Evolutionary conservation across 2,329 filamentous ascomycete species (phyloP).

Genomic region (Trichophyton verrucosum): DNA sequence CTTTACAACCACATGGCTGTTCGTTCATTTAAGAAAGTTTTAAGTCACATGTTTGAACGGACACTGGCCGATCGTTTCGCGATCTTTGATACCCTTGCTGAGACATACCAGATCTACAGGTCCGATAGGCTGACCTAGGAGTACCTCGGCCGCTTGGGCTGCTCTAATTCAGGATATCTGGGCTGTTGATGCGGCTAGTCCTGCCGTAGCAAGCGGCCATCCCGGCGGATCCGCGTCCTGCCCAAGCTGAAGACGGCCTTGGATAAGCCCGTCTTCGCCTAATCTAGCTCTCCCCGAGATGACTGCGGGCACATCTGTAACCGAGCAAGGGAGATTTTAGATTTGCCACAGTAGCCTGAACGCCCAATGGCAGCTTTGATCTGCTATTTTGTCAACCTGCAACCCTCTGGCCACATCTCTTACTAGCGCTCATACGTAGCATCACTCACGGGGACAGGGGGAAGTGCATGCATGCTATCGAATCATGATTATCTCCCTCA

Average conservation of each 20-base stretch:
- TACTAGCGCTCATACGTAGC: too few species aligned
- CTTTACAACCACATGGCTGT: neutral
- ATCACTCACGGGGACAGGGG: neutral
- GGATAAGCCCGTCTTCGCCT: neutral
- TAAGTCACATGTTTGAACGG: conserved; percentile 1
- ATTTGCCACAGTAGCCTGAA: neutral
- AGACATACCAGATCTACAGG: neutral
- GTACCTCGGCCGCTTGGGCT: neutral
- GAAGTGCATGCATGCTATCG: neutral
- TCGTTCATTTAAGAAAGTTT: neutral
- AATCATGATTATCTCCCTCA: neutral
- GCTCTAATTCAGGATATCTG: neutral
- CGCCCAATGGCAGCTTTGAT: neutral
- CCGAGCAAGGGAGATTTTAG: neutral
- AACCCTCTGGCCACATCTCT: neutral
- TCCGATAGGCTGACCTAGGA: neutral
- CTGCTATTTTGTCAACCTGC: neutral
- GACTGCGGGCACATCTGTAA: neutral
- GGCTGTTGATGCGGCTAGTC: neutral
- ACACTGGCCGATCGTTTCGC: conserved; percentile 3
- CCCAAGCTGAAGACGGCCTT: neutral
- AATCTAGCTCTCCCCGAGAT: neutral
- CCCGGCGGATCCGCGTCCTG: neutral
- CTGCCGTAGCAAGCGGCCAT: neutral
- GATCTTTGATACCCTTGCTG: neutral